Base-by-base conservation (phyloP, 2,329 filamentous ascomycete species). In the Aspergillus nomiae region DNA sequence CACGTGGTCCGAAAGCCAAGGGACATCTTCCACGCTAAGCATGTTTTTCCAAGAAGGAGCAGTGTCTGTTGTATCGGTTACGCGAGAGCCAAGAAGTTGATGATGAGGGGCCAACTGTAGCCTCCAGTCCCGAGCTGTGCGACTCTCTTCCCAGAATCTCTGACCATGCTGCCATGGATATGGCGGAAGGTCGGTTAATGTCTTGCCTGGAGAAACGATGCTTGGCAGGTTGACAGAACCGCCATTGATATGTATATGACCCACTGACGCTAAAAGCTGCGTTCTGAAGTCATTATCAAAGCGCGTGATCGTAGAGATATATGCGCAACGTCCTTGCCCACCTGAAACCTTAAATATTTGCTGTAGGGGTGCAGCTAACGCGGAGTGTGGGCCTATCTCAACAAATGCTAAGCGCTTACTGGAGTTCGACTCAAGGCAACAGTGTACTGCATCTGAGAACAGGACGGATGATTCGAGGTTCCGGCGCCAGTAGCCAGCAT, bases 1-100 rank as follows among this genome's bases (percentile, higher is more conserved):
- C 12, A 76, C 70, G 58, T 85, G 82, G 58, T 85, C 80, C 1
- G 70, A 68, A 1, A 85, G 63, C 83, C 83, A 85, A 1, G 69
- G 63, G 19, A 63, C 19, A 5, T 70, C 55, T 10, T 14, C 48
- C 2, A 80, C 59, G 0, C 76, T 75, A 7, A 83, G 71, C 26
- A 81, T 70, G 58, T 81, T 81, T 11, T 81, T 74, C 82, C 83
- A 85, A 48, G 59, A 65, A 2, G 74, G 70, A 53, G 67, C 67
- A 12, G 66, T 46, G 14, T 61, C 64, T 28, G 63, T 64, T 54
- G 58, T 64, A 16, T 70, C 61, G 1, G 57, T 16, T 16, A 36
- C 41, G 8, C 54, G 66, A 3, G 58, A 53, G 4, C 70, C 70
- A 4, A 71, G 51, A 24, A 71, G 45, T 46, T 69, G 64, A 55